Percentiles rank a stretch among this genome's conserved stretches.
Conservation (phyloP, 768 basidiomycete genomes). For the Melanogaster broomeanus region DNA sequence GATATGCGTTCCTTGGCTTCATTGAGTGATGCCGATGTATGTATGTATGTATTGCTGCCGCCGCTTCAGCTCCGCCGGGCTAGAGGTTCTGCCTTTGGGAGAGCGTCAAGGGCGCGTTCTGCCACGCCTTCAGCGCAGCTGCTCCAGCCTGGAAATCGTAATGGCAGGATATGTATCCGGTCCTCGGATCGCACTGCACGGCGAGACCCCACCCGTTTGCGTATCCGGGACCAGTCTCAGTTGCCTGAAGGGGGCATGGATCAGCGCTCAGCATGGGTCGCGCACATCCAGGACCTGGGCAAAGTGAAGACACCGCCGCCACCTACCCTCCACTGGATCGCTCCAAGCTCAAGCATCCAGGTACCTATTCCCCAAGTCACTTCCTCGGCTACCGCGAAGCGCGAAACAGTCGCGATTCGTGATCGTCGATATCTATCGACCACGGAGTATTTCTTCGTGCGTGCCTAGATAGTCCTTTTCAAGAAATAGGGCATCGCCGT, state of each 20-base stretch:
- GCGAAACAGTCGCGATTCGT: too few relatives aligned
- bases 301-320: too few relatives aligned
- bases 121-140: slow-evolving; percentile 12
- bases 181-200: slow-evolving; percentile 22
- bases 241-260: slow-evolving; percentile 30
- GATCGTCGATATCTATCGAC: slow-evolving; percentile 41
- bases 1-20: slow-evolving; percentile 19
- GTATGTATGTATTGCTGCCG: slow-evolving; percentile 39
- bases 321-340: slow-evolving; percentile 2
- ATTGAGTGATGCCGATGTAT: slow-evolving; percentile 27
- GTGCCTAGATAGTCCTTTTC: slow-evolving; percentile 37
- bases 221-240: slow-evolving; percentile 40
- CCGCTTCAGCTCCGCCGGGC: slow-evolving; percentile 33
- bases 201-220: slow-evolving; percentile 45
- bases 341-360: slow-evolving; percentile 1
- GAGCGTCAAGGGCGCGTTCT: slow-evolving; percentile 36
- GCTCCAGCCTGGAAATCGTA: slow-evolving; percentile 3
- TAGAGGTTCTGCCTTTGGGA: slow-evolving; percentile 31
- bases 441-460: slow-evolving; percentile 40
- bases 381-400: too few relatives aligned
- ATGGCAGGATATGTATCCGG: not conserved
- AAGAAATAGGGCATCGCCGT: slow-evolving; percentile 42
- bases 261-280: not conserved
- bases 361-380: not conserved
- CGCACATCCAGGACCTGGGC: too few relatives aligned